Base-by-base conservation (phyloP, 306 rosid genomes). In the Trifolium fragiferum region DNA sequence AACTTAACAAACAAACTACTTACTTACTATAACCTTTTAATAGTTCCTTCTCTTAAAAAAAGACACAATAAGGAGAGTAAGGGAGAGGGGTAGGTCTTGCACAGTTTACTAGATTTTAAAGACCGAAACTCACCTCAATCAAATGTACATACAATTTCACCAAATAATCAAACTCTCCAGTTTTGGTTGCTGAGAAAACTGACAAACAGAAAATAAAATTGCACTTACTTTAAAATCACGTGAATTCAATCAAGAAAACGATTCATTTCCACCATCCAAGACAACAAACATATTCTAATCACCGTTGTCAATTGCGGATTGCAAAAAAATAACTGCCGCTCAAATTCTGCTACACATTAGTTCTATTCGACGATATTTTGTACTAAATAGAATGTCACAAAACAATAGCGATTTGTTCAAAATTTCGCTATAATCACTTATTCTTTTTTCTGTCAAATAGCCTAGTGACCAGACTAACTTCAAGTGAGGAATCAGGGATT, bases 181-280 rank as follows among this genome's bases (percentile, higher is more conserved):
- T 84, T 71, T 73, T 81, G 78, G 84, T 84, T 80, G 84, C 88
- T 54, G 79, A 84, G 78, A 84, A 88, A 80, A 82, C 80, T 76
- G 82, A 85, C 75, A 82, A 79, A 66, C 66, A 77, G 53, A 65
- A 25, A 25, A 25, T 25, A 25, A 25, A 25, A 25, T 19, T 64
- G 3, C 60, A 62, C 68, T 47, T 71, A 68, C 38, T 62, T 53
- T 41, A 49, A 76, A 60, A 69, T 55, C 47, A 53, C 20, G 78
- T 13, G 41, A 44, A 67, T 43, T 20, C 18, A 49, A 73, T 38
- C 47, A 18, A 10, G 44, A 20, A 37, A 78, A 40, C 66, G 18
- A 11, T 68, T n/a, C 41, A 72, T 11, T 20, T 67, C 65, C 38
- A 64, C 20, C 59, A 64, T 63, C 68, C 70, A 59, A 49, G 15